Evolutionary conservation across 257 asterid species (phyloP), one percentile per base, ranked within the genome.

Genomic region (Solanum megistacrolobum): DNA sequence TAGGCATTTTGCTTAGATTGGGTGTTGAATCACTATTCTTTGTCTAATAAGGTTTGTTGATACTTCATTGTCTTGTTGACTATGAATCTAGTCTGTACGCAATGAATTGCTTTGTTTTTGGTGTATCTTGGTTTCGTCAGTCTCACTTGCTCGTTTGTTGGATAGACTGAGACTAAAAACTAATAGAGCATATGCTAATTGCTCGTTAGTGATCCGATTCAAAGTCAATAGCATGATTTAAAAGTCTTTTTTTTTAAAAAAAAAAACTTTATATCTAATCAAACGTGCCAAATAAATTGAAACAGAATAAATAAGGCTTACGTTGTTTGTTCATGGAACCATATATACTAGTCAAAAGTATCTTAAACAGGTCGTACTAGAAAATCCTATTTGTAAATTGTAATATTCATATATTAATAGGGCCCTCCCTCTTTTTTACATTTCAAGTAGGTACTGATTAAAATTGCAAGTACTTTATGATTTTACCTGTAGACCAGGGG

Each of bases 401-500:
- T n/a, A 75, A 74, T 36, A 74, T 12, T 32, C 55, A n/a, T 75
- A 38, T 76, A 23, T 2, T 39, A 23, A 9, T 76, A 11, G 83
- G 83, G 21, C 13, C 58, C 34, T 23, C 83, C 6, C 79, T 18
- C 7, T 72, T 38, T 76, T 39, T 23, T 6, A 39, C 60, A 76
- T 76, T 55, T 75, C 60, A 76, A 76, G 60, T 39, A 38, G 60
- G 58, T n/a, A 76, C 60, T 39, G 35, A 76, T 76, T 31, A 76
- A 39, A 38, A 38, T 14, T 76, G 60, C 12, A 39, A 76, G 60
- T 74, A 74, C 83, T 38, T 66, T n/a, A 39, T 76, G 60, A 38
- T 12, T 75, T 75, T 75, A 38, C 32, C 12, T 23, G 83, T 75
- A 38, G 23, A 38, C 58, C 83, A 20, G 18, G 18, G 29, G 7